Evolutionary conservation across 805 yeast genomes (phyloP).

Genomic region (Ogataea haglerorum): DNA sequence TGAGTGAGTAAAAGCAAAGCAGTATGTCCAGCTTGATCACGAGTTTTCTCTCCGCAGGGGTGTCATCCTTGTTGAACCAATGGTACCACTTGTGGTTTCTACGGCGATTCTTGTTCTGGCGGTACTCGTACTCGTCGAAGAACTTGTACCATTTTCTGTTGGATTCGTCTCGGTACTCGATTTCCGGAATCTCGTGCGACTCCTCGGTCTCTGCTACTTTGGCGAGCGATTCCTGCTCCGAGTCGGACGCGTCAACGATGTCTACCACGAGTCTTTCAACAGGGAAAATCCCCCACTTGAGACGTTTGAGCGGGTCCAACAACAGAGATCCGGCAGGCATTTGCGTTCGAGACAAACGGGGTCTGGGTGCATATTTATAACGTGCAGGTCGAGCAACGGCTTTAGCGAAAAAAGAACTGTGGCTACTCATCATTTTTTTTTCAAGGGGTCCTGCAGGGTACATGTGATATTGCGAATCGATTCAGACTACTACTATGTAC

Average conservation of each 20-base stretch:
- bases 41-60: conserved; percentile 46
- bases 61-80: conserved; percentile 48
- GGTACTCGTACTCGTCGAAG: conserved; percentile 59
- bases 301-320: background rate
- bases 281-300: background rate
- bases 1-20: conserved; percentile 49
- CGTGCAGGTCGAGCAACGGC: background rate
- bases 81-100: conserved; percentile 43
- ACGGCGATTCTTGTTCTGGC: conserved; percentile 26
- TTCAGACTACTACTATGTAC: background rate
- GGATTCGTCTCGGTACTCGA: conserved; percentile 10
- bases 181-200: background rate
- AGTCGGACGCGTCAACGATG: background rate
- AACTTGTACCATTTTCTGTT: conserved; percentile 43
- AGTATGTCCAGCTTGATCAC: conserved; percentile 51
- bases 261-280: background rate
- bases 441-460: background rate
- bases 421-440: background rate
- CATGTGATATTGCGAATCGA: background rate
- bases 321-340: background rate
- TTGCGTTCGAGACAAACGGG: background rate
- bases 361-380: background rate
- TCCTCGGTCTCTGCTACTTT: background rate
- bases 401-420: background rate
- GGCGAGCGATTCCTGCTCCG: background rate